Base-by-base conservation (phyloP, 345 rosid species). In the Eutrema japonicum region DNA sequence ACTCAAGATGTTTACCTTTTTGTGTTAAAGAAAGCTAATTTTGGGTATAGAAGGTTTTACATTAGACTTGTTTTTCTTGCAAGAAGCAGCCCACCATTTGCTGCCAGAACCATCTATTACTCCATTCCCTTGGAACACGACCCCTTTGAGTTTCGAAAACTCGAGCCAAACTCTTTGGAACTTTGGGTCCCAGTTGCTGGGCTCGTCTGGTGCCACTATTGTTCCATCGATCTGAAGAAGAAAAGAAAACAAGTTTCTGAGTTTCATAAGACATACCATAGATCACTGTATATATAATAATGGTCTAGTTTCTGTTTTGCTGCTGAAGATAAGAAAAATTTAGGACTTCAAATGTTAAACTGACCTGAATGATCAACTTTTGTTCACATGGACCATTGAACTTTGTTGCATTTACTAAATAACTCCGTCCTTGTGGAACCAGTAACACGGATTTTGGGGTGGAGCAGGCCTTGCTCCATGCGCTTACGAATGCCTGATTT, bases 41-140 rank as follows among this genome's bases (percentile, higher is more conserved):
- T 36, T 43, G 41, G 27, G 59, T 33, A 33, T 54, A 14, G 8
- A 50, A 47, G 68, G 72, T 42, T 26, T 70, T 87, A 93, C 98
- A 72, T 90, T 93, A 50, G 96, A 66, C 69, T 82, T 89, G 83
- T 95, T 92, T 88, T 80, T 92, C 82, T 92, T 92, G 94, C 99
- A 95, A 48, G 99, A 95, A 33, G 97, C 77, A 61, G 87, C 91
- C 99, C 99, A 95, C 99, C 99, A 95, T 81, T 92, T 89, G 78
- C 96, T 85, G 56, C 99, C 99, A 10, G 98, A 95, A 29, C 97
- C 99, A 77, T 95, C 96, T 77, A 95, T 89, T 47, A 92, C 83
- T 70, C 99, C 99, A 66, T 77, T 77, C 32, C 98, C 98, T 79
- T 87, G 96, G 82, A 95, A 92, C 53, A 72, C 36, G 5, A 88